Percentiles rank a stretch among this genome's conserved stretches.
Conservation (phyloP, 306 rosid species). For the Canavalia gladiata region DNA sequence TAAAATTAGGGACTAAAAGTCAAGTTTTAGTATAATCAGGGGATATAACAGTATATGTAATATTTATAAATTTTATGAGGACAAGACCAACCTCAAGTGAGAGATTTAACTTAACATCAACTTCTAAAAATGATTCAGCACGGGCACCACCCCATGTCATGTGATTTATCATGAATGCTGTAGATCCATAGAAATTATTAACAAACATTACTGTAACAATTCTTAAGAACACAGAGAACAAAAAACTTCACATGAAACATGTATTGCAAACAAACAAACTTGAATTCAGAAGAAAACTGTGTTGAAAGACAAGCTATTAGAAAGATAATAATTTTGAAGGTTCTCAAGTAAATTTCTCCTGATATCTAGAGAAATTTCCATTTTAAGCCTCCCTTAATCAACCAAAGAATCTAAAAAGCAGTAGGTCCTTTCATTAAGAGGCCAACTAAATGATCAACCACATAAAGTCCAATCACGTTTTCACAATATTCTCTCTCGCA, state of each 20-base stretch:
- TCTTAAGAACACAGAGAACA: slow-evolving; percentile 4
- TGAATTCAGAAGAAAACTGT: slow-evolving; percentile 34
- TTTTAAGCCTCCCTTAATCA: neutral
- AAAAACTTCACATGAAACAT: neutral
- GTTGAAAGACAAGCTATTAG: neutral
- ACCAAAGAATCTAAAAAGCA: neutral
- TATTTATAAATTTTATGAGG: slow-evolving; percentile 31
- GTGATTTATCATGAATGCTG: slow-evolving; percentile 88
- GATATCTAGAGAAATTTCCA: slow-evolving; percentile 16
- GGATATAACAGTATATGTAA: slow-evolving; percentile 6
- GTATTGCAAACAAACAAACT: neutral
- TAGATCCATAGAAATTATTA: slow-evolving; percentile 43
- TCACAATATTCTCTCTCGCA: slow-evolving; percentile 3
- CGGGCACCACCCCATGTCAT: slow-evolving; percentile 73
- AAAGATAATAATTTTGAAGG: slow-evolving; percentile 9
- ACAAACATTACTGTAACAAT: slow-evolving; percentile 16
- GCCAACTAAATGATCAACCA: slow-evolving; percentile 12
- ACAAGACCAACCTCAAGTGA: slow-evolving; percentile 77
- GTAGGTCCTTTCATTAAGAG: slow-evolving; percentile 1
- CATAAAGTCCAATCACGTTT: neutral
- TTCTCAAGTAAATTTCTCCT: neutral
- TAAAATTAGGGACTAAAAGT: neutral
- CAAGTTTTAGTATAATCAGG: neutral
- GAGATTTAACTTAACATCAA: slow-evolving; percentile 77
- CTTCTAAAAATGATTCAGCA: slow-evolving; percentile 72